A percentile compares a stretch with the other conserved stretches of the same genome.
phyloP scores from a whole-genome alignment of 1,284 basidiomycete species.

The Testicularia cyperi region DNA sequence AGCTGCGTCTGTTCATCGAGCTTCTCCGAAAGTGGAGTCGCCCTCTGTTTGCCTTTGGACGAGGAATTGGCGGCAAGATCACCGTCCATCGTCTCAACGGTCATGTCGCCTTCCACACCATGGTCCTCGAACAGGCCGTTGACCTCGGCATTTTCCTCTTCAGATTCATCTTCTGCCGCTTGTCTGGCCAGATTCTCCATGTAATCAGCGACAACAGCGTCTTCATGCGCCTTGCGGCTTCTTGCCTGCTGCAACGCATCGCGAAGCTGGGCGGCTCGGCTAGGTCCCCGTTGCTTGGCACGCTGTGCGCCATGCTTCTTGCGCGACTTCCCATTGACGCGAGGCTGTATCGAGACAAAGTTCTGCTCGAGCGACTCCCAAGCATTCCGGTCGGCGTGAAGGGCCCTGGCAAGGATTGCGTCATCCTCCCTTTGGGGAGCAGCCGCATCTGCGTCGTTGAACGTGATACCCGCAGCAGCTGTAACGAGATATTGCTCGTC shows the following conservation, averaged over 20 bases:
- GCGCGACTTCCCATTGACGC: slow-evolving; percentile 3
- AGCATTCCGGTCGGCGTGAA: slow-evolving; percentile 32
- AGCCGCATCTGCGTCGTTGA: slow-evolving; percentile 8
- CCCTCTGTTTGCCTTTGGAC: slow-evolving; percentile 21
- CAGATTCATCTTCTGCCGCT: slow-evolving; percentile 4
- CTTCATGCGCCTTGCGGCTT: slow-evolving; percentile 35
- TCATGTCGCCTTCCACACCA: slow-evolving; percentile 9
- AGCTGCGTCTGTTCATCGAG: slow-evolving; percentile 28
- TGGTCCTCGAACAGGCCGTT: slow-evolving; percentile 3
- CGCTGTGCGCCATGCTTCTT: slow-evolving; percentile 29
- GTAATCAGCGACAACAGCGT: slow-evolving; percentile 54
- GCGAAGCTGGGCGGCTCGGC: slow-evolving; percentile 10
- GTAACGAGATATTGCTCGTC: slow-evolving; percentile 17
- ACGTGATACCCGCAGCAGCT: slow-evolving; percentile 30
- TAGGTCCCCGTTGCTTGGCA: slow-evolving; percentile 19
- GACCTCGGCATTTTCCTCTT: slow-evolving; percentile 9
- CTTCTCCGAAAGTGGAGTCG: slow-evolving; percentile 16
- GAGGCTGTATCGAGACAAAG: not conserved
- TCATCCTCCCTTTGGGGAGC: slow-evolving; percentile 3
- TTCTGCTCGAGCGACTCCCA: slow-evolving; percentile 23
- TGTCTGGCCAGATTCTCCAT: slow-evolving; percentile 49
- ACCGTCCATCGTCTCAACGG: slow-evolving; percentile 17
- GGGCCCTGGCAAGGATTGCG: slow-evolving; percentile 27
- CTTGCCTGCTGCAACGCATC: slow-evolving; percentile 12
- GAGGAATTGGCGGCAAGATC: not conserved